A percentile compares a stretch with the other conserved stretches of the same genome.
Conservation (phyloP, 371 early-diverging fungal genomes). For the Mucor mucedo region DNA sequence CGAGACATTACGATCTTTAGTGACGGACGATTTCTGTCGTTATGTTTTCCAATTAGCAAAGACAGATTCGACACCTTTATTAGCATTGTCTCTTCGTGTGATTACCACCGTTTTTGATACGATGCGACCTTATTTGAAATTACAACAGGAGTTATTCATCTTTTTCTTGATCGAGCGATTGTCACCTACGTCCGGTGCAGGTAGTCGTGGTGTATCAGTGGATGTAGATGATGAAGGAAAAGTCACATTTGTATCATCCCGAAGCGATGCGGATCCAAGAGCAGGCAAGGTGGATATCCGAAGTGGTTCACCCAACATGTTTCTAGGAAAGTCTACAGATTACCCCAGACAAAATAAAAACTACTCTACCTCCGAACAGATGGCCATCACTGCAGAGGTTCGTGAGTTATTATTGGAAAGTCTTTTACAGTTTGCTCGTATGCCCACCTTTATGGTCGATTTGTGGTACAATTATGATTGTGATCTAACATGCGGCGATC, state of each 20-base stretch:
- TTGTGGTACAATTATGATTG: conserved; percentile 96
- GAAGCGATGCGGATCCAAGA: not conserved
- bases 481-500: conserved; percentile 76
- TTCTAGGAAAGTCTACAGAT: conserved; percentile 32
- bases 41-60: conserved; percentile 80
- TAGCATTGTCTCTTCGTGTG: conserved; percentile 67
- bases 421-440: conserved; percentile 71
- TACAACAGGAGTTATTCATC: conserved; percentile 83
- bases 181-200: conserved; percentile 52
- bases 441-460: conserved; percentile 81
- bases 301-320: conserved; percentile 51
- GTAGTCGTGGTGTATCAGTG: conserved; percentile 36
- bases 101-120: conserved; percentile 80
- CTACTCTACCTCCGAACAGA: conserved; percentile 47
- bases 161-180: conserved; percentile 75
- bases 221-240: conserved; percentile 52
- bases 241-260: conserved; percentile 29
- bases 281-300: conserved; percentile 19
- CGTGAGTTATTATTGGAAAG: conserved; percentile 85
- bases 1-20: conserved; percentile 68
- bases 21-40: conserved; percentile 87
- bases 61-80: conserved; percentile 64
- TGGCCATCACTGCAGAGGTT: conserved; percentile 71
- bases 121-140: conserved; percentile 67
- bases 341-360: conserved; percentile 30